A percentile compares a stretch with the other conserved stretches of the same genome.
These are phyloP conservation scores for Picochlorum sp. DNA, from an alignment of 139 green algal species.

Conservation along the genomic window DNA sequence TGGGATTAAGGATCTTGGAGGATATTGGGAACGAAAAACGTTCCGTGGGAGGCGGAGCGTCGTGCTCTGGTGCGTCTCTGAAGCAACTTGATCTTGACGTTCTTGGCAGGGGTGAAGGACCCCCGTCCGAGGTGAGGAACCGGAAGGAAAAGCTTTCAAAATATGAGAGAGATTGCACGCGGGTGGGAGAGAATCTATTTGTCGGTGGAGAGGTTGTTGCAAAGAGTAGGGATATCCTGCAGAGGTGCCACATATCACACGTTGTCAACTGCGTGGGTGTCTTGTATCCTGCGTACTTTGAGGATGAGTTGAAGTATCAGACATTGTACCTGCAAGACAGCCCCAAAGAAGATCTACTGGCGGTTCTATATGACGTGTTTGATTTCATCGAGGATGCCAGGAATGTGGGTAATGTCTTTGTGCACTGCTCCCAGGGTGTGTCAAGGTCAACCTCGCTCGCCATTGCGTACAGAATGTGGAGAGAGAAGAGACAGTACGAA, in stretches of 20 bases:
- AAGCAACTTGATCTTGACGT: slow-evolving; percentile 38
- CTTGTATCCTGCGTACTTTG: slow-evolving; percentile 80
- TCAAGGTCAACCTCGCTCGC: slow-evolving; percentile 73
- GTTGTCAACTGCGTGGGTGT: slow-evolving; percentile 95
- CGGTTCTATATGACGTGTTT: slow-evolving; percentile 89
- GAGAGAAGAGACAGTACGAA: slow-evolving; percentile 59
- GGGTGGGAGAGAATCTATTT: slow-evolving; percentile 69
- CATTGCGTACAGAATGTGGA: slow-evolving; percentile 95
- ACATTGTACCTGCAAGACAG: slow-evolving; percentile 86
- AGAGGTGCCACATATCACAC: slow-evolving; percentile 74
- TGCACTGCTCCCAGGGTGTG: slow-evolving; percentile 92
- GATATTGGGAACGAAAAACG: no score
- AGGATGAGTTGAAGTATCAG: slow-evolving; percentile 73
- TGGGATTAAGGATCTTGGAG: no score
- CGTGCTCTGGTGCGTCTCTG: background rate
- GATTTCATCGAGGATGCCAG: slow-evolving; percentile 79
- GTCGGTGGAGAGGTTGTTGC: slow-evolving; percentile 81
- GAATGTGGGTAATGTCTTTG: slow-evolving; percentile 57
- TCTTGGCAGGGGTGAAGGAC: slow-evolving; percentile 44
- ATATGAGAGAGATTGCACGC: slow-evolving; percentile 65
- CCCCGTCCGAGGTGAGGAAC: slow-evolving; percentile 50
- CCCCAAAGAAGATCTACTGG: slow-evolving; percentile 81
- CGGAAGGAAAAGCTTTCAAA: slow-evolving; percentile 58
- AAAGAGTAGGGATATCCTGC: slow-evolving; percentile 54
- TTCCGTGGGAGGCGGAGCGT: no score